A percentile compares a stretch with the other conserved stretches of the same genome.
phyloP scores from a whole-genome alignment of 2,329 filamentous ascomycete species.

The Fusarium veterinarium region DNA sequence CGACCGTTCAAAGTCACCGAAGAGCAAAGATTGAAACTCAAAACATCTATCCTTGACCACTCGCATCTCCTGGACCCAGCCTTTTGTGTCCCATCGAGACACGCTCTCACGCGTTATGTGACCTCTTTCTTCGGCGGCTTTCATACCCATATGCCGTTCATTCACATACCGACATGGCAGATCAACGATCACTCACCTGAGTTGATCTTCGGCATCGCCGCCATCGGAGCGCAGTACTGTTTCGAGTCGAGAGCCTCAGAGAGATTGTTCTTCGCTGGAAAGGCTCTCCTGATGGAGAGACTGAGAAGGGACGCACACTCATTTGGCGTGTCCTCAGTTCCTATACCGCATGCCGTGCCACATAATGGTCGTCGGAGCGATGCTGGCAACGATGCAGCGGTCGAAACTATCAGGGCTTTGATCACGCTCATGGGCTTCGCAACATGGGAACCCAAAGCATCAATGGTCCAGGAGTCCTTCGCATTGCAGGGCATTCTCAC shows the following conservation, averaged over 20 bases:
- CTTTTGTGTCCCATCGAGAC: conserved; percentile 51
- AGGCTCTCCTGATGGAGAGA: conserved; percentile 48
- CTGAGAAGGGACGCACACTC: conserved; percentile 38
- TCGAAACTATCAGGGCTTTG: conserved; percentile 50
- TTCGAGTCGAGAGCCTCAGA: conserved; percentile 52
- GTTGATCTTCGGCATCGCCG: conserved; percentile 48
- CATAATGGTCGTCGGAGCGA: neutral
- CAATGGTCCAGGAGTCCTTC: conserved; percentile 51
- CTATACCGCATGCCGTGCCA: conserved; percentile 8
- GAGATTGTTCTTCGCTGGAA: conserved; percentile 49
- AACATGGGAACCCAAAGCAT: conserved; percentile 51
- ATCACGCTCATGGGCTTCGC: conserved; percentile 54
- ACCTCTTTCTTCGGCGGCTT: conserved; percentile 47
- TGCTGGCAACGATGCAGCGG: neutral
- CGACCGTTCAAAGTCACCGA: conserved; percentile 47
- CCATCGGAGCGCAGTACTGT: conserved; percentile 53
- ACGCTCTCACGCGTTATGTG: conserved; percentile 52
- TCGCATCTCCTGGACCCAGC: conserved; percentile 41
- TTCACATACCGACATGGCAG: conserved; percentile 51
- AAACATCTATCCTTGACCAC: neutral
- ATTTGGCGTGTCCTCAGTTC: conserved; percentile 14
- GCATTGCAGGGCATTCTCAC: conserved; percentile 49
- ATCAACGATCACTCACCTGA: conserved; percentile 48
- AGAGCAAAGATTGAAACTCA: conserved; percentile 47
- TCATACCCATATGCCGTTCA: conserved; percentile 53